Evolutionary conservation across 805 yeast species (phyloP).

Genomic region (Saturnispora serradocipensis): DNA sequence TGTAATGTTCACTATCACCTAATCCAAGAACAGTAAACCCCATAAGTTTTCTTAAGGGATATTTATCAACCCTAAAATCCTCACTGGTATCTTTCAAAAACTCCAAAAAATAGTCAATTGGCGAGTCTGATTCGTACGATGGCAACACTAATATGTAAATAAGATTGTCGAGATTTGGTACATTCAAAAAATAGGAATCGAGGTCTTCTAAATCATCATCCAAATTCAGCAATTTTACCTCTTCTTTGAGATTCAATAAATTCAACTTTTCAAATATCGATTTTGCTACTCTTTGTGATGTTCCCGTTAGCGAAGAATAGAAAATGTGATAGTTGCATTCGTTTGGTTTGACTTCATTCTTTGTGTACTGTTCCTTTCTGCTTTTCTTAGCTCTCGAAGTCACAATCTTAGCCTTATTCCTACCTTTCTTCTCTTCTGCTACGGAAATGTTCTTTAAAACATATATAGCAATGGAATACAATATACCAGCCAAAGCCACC

Average conservation of each 20-base stretch:
- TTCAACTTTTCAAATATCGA: slow-evolving; percentile 34
- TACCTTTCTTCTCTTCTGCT: slow-evolving; percentile 2
- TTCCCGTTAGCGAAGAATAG: slow-evolving; percentile 80
- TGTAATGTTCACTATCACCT: slow-evolving; percentile 83
- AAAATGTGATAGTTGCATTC: slow-evolving; percentile 58
- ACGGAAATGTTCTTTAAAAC: neutral
- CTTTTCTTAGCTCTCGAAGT: neutral
- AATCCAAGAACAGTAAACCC: slow-evolving; percentile 84
- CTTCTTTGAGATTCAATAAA: slow-evolving; percentile 21
- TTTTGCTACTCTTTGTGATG: slow-evolving; percentile 54
- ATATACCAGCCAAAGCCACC: neutral
- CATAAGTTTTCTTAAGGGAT: slow-evolving; percentile 56
- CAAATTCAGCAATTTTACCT: slow-evolving; percentile 52
- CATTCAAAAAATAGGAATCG: slow-evolving; percentile 68
- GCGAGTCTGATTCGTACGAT: slow-evolving; percentile 87
- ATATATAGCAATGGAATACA: neutral
- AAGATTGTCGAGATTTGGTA: slow-evolving; percentile 35
- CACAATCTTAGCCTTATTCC: neutral
- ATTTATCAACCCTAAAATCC: slow-evolving; percentile 80
- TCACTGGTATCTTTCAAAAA: slow-evolving; percentile 70
- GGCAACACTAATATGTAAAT: slow-evolving; percentile 73
- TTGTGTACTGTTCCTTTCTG: slow-evolving; percentile 7
- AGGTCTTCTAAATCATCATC: slow-evolving; percentile 78
- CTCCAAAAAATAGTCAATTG: slow-evolving; percentile 79
- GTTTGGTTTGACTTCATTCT: slow-evolving; percentile 24